These are phyloP conservation scores for Exophiala alcalophila DNA, from an alignment of 2,329 filamentous ascomycete species.

Conservation along the genomic window DNA sequence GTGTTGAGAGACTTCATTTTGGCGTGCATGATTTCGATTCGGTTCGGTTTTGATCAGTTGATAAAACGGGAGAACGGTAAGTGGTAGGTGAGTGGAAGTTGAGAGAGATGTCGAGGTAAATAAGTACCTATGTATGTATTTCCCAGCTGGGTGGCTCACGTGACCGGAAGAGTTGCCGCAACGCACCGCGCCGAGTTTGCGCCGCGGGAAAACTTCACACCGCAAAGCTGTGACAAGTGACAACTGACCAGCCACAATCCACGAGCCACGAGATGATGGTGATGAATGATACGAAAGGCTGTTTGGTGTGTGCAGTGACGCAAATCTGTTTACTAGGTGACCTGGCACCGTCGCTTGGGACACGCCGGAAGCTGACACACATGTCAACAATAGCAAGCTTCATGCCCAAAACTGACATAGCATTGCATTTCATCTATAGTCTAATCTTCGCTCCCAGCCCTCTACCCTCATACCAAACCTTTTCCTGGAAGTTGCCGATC, in stretches of 20 bases:
- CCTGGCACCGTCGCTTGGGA: too few species aligned
- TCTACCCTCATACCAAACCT: slow-evolving; percentile 65
- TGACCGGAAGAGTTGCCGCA: slow-evolving; percentile 19
- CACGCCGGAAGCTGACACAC: too few species aligned
- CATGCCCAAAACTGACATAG: too few species aligned
- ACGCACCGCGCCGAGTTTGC: slow-evolving; percentile 17
- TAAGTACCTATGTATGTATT: slow-evolving; percentile 5
- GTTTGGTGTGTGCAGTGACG: too few species aligned
- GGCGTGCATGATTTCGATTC: not conserved
- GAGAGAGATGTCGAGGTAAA: not conserved
- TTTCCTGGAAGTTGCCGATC: slow-evolving; percentile 71
- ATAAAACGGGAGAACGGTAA: not conserved
- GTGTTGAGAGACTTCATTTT: slow-evolving; percentile 16
- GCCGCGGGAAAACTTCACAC: slow-evolving; percentile 11
- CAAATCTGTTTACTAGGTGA: too few species aligned
- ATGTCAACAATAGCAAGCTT: too few species aligned
- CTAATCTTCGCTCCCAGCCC: slow-evolving; percentile 67
- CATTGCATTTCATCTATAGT: slow-evolving; percentile 42
- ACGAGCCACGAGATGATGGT: too few species aligned
- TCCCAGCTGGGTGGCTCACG: slow-evolving; percentile 10
- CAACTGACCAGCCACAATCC: not conserved
- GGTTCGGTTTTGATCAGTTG: not conserved
- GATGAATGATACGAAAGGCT: too few species aligned
- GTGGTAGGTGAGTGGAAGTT: not conserved
- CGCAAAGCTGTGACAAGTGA: slow-evolving; percentile 1